These are phyloP conservation scores for Trichophyton mentagrophytes DNA, from an alignment of 2,329 filamentous ascomycete genomes.

Conservation along the genomic window DNA sequence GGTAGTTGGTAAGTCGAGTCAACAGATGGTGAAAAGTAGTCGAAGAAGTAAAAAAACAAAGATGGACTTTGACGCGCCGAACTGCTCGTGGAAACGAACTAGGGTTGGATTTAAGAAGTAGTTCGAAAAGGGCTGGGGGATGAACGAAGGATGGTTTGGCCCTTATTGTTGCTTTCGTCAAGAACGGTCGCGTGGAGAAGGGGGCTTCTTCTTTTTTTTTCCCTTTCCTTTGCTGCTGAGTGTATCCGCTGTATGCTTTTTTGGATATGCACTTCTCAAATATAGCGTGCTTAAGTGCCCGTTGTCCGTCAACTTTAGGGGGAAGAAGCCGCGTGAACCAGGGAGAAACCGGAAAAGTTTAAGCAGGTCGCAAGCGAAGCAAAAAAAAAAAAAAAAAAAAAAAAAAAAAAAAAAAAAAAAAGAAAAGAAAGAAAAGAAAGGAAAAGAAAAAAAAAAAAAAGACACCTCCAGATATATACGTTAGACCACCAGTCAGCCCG, in stretches of 20 bases:
- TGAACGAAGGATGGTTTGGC: background rate
- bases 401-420: background rate
- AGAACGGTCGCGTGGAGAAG: conserved; percentile 1
- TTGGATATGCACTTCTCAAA: conserved; percentile 5
- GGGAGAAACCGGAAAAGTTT: conserved; percentile 4
- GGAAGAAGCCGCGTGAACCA: conserved; percentile 4
- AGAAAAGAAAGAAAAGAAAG: no score
- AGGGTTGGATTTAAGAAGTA: conserved; percentile 2
- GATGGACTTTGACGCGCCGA: conserved; percentile 4
- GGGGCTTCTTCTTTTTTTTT: background rate
- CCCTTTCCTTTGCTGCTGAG: background rate
- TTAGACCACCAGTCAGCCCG: no score
- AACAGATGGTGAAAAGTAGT: background rate
- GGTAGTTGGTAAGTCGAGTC: background rate
- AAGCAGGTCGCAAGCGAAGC: background rate
- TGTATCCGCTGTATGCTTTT: background rate
- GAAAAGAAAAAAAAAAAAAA: no score
- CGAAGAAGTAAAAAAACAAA: conserved; percentile 2
- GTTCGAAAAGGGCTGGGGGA: conserved; percentile 3
- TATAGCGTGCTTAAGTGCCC: conserved; percentile 5
- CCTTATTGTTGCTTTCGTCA: background rate
- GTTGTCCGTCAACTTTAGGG: conserved; percentile 3
- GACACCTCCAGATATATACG: no score
- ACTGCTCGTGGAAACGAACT: conserved; percentile 4
- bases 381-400: background rate